Evolutionary conservation across 108 stramenopile species (phyloP), one percentile per base, ranked within the genome.

Genomic region (Pseudonitzschia pungens): DNA sequence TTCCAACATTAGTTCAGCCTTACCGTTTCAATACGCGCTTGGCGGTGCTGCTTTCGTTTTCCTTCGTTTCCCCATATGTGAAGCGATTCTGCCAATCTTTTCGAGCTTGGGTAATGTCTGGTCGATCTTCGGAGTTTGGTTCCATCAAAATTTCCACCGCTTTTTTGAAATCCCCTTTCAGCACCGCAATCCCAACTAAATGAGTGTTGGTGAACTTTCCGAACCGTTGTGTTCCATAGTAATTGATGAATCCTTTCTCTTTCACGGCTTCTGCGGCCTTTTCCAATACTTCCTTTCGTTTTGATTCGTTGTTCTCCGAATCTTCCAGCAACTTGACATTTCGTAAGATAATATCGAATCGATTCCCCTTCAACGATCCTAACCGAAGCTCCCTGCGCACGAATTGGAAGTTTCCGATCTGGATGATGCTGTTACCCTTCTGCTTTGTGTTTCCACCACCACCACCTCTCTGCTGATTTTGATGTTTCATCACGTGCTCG

Each of bases 221-320:
- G 84, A 97, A 97, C 63, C 96, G 78, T 74, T 97, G 96, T 81
- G 92, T 90, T n/a, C 96, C 96, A 85, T 91, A 97, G 81, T 97
- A 95, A 71, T 97, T 97, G 68, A 97, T 86, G 71, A 97, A 97
- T 20, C 96, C 96, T 65, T 70, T 26, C 21, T 87, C 41, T 52
- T 84, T 72, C 54, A 92, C 70, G 21, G 76, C 68, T 21, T 67
- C 31, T 1, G 86, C 93, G 0, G 93, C 91, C 24, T 68, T 56
- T 68, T 81, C 79, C 58, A 89, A 51, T 22, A 77, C 45, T 16
- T 69, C 42, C 45, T 69, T 59, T 36, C 73, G 57, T 32, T 29
- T 72, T 24, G 41, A 26, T 26, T 68, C 71, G 66, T n/a, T 20
- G 24, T 65, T 70, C 5, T 24, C 56, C 20, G 40, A 64, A 4